Percentiles rank a stretch among this genome's conserved stretches.
These are phyloP conservation scores for Thielaviopsis musarum DNA, from an alignment of 2,329 filamentous ascomycete species.

Conservation along the genomic window DNA sequence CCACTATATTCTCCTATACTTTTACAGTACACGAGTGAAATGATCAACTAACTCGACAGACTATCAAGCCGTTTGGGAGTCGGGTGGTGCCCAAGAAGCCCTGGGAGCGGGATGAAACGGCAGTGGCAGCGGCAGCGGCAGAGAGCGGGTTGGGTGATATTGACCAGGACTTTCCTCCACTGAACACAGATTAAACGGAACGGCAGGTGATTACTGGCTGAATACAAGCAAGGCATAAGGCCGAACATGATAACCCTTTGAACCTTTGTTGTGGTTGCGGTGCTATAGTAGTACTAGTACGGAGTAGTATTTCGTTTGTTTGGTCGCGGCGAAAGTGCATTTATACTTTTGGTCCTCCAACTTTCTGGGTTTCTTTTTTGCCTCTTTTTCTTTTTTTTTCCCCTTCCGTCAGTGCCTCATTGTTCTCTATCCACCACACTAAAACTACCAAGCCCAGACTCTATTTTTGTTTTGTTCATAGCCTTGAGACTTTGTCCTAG, in stretches of 20 bases:
- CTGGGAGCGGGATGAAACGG: conserved; percentile 6
- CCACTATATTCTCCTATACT: not conserved
- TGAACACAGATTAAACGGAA: not conserved
- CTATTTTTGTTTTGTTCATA: not conserved
- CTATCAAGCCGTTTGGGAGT: conserved; percentile 10
- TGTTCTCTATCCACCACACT: too few relatives aligned
- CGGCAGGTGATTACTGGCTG: not conserved
- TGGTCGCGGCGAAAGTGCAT: not conserved
- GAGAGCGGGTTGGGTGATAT: not conserved
- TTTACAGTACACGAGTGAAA: not conserved
- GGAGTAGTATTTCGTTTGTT: too few relatives aligned
- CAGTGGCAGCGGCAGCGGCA: not conserved
- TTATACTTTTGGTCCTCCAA: not conserved
- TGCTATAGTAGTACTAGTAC: too few relatives aligned
- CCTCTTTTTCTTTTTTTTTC: not conserved
- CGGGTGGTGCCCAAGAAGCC: conserved; percentile 10
- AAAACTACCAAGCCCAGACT: not conserved
- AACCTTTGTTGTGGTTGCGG: too few relatives aligned
- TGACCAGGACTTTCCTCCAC: conserved; percentile 8
- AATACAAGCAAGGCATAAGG: not conserved
- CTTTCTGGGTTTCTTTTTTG: not conserved
- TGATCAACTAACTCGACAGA: conserved; percentile 20
- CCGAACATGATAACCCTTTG: too few relatives aligned
- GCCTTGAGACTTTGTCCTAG: not conserved
- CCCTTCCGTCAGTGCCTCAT: not conserved